Percentiles rank a stretch among this genome's conserved stretches.
These are phyloP conservation scores for Pneumocystis canis DNA, from an alignment of 1,139 yeast genomes.

Conservation along the genomic window DNA sequence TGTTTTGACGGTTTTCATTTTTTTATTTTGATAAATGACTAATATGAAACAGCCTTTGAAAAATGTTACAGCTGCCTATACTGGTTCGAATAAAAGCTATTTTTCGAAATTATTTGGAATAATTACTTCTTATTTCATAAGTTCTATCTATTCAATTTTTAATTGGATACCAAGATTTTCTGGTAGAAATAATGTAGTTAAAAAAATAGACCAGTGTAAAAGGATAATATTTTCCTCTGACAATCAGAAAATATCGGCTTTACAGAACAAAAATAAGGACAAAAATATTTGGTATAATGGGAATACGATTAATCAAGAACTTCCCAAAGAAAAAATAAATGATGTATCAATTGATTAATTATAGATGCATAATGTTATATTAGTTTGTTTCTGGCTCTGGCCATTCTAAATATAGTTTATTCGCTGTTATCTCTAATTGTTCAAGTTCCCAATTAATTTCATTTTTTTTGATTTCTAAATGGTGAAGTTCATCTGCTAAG, in stretches of 20 bases:
- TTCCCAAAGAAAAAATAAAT: background rate
- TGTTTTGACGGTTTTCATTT: conserved; percentile 39
- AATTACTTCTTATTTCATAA: background rate
- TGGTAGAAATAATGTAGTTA: background rate
- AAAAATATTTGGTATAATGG: conserved; percentile 3
- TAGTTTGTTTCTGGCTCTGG: background rate
- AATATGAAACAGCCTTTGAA: conserved; percentile 12
- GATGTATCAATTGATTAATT: background rate
- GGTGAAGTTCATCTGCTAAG: conserved; percentile 51
- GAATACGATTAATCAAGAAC: conserved; percentile 2
- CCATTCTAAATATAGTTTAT: background rate
- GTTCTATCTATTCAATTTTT: background rate
- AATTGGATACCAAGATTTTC: background rate
- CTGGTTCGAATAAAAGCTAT: conserved; percentile 17
- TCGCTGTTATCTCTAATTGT: conserved; percentile 22
- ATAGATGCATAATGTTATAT: background rate
- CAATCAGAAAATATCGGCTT: background rate
- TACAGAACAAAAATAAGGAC: background rate
- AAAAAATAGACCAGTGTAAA: background rate
- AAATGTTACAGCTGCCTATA: conserved; percentile 17
- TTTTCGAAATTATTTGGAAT: conserved; percentile 22
- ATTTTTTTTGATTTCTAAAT: conserved; percentile 18
- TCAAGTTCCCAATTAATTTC: conserved; percentile 21
- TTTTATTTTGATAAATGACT: conserved; percentile 21
- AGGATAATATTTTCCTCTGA: background rate